phyloP scores from a whole-genome alignment of 1,139 yeast genomes.

The Tardiomyces depauwii region DNA sequence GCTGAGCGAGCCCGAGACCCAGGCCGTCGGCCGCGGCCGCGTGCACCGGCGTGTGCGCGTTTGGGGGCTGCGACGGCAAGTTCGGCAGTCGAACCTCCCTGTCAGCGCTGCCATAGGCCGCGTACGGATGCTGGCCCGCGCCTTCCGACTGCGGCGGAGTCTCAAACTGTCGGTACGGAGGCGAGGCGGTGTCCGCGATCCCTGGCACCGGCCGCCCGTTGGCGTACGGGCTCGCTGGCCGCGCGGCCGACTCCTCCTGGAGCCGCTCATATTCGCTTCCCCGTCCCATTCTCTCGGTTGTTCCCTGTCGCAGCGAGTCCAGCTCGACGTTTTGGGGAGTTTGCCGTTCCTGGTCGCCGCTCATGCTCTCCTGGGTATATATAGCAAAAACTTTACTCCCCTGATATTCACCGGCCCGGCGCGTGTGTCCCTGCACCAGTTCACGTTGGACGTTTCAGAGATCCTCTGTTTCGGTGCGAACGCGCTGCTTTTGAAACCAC shows the following conservation, averaged over 20 bases:
- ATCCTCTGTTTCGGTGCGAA: no score
- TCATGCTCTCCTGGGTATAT: no score
- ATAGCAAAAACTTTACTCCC: no score
- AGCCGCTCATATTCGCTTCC: not conserved
- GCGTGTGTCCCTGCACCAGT: no score
- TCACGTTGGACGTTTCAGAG: no score
- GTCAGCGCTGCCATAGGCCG: not conserved
- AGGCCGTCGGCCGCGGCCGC: not conserved
- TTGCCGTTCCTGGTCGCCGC: no score
- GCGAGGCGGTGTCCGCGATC: not conserved
- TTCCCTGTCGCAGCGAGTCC: not conserved
- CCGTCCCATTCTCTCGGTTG: not conserved
- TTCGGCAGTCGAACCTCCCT: not conserved
- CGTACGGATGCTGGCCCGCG: no score
- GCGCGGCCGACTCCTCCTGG: not conserved
- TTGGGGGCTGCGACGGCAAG: not conserved
- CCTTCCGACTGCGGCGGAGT: no score
- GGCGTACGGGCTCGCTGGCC: not conserved
- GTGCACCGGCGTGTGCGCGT: not conserved
- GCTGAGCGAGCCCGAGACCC: not conserved
- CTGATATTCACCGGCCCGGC: no score
- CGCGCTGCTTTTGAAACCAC: no score
- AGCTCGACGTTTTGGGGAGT: not conserved
- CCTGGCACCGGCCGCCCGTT: not conserved
- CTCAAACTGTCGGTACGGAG: no score